These are phyloP conservation scores for Ganoderma sp. DNA, from an alignment of 1,284 basidiomycete genomes.

Conservation along the genomic window DNA sequence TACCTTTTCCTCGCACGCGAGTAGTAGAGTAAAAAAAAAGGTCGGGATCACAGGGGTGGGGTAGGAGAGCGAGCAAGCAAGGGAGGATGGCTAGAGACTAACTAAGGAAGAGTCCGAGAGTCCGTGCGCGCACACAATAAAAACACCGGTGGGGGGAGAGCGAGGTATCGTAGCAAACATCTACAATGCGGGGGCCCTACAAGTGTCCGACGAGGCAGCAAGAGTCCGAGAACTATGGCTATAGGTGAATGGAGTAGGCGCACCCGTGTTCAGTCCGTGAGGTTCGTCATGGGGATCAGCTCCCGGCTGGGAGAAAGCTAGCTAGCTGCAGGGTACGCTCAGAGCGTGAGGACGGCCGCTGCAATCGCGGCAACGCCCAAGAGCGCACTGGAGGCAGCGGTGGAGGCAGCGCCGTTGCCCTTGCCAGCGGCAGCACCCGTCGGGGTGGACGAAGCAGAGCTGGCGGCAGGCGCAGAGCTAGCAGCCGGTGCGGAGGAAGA, in stretches of 20 bases:
- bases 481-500: conserved; percentile 33
- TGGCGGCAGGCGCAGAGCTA: conserved; percentile 34
- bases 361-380: conserved; percentile 56
- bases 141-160: conserved; percentile 24
- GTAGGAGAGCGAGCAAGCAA: conserved; percentile 31
- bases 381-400: conserved; percentile 55
- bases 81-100: conserved; percentile 12
- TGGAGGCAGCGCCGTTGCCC: conserved; percentile 55
- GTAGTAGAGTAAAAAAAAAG: conserved; percentile 35
- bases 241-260: conserved; percentile 16
- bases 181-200: conserved; percentile 30
- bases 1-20: conserved; percentile 46
- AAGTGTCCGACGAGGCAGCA: conserved; percentile 25
- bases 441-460: conserved; percentile 37
- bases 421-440: conserved; percentile 21
- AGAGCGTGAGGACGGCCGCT: conserved; percentile 63
- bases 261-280: conserved; percentile 23
- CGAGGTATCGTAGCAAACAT: conserved; percentile 31
- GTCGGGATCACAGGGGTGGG: conserved; percentile 28
- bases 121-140: conserved; percentile 29
- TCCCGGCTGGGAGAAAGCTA: background rate
- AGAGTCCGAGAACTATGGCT: conserved; percentile 28
- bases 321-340: conserved; percentile 35
- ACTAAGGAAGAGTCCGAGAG: conserved; percentile 34
- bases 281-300: conserved; percentile 20